These are phyloP conservation scores for Penicillium sp. DNA, from an alignment of 2,329 filamentous ascomycete genomes.

Conservation along the genomic window DNA sequence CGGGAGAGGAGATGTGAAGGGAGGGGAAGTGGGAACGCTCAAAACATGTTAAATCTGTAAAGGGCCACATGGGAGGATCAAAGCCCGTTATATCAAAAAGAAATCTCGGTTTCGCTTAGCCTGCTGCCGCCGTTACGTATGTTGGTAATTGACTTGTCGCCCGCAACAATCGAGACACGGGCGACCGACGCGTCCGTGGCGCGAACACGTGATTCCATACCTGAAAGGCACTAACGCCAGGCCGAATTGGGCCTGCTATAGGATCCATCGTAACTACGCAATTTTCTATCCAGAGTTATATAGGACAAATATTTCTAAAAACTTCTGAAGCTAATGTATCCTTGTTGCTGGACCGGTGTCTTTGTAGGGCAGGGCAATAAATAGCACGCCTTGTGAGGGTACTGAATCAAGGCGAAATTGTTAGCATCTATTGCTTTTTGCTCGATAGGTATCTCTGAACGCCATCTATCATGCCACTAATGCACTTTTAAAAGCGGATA, in stretches of 20 bases:
- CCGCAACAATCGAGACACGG: slow-evolving; percentile 6
- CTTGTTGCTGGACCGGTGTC: no score
- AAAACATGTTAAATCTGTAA: slow-evolving; percentile 5
- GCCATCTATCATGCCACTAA: slow-evolving; percentile 30
- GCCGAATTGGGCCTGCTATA: no score
- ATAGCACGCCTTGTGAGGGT: no score
- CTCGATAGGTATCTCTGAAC: slow-evolving; percentile 24
- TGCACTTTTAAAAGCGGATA: slow-evolving; percentile 27
- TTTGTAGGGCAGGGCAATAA: no score
- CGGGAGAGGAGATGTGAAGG: slow-evolving; percentile 9
- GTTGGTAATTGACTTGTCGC: neutral
- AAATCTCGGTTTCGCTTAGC: neutral
- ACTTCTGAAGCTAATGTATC: no score
- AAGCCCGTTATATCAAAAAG: neutral
- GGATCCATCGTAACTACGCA: no score
- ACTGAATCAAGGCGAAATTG: neutral
- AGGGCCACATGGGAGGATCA: neutral
- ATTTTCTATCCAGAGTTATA: no score
- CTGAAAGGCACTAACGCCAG: neutral
- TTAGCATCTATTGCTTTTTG: slow-evolving; percentile 1
- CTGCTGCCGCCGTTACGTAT: neutral
- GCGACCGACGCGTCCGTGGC: slow-evolving; percentile 37
- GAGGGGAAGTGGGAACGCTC: slow-evolving; percentile 11
- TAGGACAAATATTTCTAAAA: no score
- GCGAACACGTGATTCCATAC: slow-evolving; percentile 37